Evolutionary conservation across 805 yeast species (phyloP), one percentile per base, ranked within the genome.

Genomic region (Brettanomyces bruxellensis): DNA sequence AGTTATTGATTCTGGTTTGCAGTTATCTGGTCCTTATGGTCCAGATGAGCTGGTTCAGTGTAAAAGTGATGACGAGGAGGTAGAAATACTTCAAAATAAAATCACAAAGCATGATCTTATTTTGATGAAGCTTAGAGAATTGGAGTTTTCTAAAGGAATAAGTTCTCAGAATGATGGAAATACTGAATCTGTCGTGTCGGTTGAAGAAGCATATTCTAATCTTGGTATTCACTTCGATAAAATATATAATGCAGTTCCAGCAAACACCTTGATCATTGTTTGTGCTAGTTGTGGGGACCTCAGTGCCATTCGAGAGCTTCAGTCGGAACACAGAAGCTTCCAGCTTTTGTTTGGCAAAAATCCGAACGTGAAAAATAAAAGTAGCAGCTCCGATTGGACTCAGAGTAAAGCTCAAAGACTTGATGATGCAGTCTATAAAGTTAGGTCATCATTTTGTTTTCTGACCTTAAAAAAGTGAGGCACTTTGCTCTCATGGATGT

Each of bases 361-460:
- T 34, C 37, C 44, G 7, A 30, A 14, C 11, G 22, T 41, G 6
- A 41, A 30, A 13, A 25, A 41, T 18, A n/a, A 51, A 38, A 45
- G 48, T n/a, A 41, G 18, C n/a, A 38, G 11, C 5, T 25, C n/a
- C 32, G 44, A 13, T 18, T 81, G 89, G 86, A 73, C 75, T 3
- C 60, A 63, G 30, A 68, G 69, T 14, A 76, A 78, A 52, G 73
- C 67, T 25, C 65, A 64, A 18, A 69, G 67, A 41, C 65, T 90
- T 37, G 64, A 64, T 12, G 61, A 58, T 22, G 79, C 79, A 0
- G 67, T 78, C 1, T 60, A 57, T 2, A 55, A 55, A 5, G 93
- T 90, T 0, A 69, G 90, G 52, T 68, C 74, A 39, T 83, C 90
- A 3, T 59, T 82, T 4, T 68, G 79, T 4, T 76, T 84, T 48